Conservation (phyloP, 2,329 filamentous ascomycete genomes). For the Venturia nashicola region DNA sequence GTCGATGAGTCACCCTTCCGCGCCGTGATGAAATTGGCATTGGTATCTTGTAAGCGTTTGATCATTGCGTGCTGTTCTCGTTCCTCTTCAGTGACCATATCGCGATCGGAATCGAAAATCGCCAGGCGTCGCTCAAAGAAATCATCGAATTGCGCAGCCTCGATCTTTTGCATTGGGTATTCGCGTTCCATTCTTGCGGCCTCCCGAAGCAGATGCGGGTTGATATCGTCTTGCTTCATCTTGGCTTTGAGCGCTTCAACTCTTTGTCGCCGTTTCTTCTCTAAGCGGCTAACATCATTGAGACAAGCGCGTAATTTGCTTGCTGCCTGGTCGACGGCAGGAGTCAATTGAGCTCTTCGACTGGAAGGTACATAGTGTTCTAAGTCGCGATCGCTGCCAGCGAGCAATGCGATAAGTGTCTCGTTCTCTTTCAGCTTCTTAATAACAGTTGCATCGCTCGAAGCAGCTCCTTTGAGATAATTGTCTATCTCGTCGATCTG, state of each 20-base stretch:
- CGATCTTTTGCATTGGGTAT: constrained; percentile 72
- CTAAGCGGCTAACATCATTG: constrained; percentile 74
- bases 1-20: constrained; percentile 53
- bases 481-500: constrained; percentile 70
- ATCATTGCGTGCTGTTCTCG: constrained; percentile 65
- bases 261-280: constrained; percentile 67
- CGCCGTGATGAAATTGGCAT: constrained; percentile 65
- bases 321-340: constrained; percentile 68
- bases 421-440: constrained; percentile 70
- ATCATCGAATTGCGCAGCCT: constrained; percentile 80
- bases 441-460: constrained; percentile 57
- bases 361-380: constrained; percentile 86
- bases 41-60: constrained; percentile 58
- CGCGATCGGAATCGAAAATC: constrained; percentile 68
- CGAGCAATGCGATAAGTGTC: constrained; percentile 60
- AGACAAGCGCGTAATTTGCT: constrained; percentile 65
- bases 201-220: constrained; percentile 69
- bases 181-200: constrained; percentile 74
- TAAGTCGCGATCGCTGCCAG: constrained; percentile 66
- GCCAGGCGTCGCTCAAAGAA: constrained; percentile 71
- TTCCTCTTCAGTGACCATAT: constrained; percentile 57
- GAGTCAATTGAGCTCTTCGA: constrained; percentile 63
- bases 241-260: constrained; percentile 70
- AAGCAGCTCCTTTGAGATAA: constrained; percentile 64
- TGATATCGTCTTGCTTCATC: constrained; percentile 77